A percentile compares a stretch with the other conserved stretches of the same genome.
These are phyloP conservation scores for Aspergillaceae sp. DNA, from an alignment of 2,329 filamentous ascomycete species.

Conservation along the genomic window DNA sequence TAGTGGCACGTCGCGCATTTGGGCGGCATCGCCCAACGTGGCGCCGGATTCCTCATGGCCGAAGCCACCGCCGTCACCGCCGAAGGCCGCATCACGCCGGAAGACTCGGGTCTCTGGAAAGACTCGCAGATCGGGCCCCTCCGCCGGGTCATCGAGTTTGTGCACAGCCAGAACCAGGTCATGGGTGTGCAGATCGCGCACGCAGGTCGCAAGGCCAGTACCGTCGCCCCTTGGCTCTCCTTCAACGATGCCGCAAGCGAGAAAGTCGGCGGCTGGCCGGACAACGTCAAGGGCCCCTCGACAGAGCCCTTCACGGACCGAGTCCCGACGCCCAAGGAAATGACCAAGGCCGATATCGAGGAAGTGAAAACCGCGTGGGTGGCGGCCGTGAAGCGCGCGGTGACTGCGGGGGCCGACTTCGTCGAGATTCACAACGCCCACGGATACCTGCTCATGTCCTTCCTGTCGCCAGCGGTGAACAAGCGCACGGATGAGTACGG, in stretches of 20 bases:
- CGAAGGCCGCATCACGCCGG: slow-evolving; percentile 72
- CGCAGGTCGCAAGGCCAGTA: slow-evolving; percentile 59
- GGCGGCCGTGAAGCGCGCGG: slow-evolving; percentile 49
- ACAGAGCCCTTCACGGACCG: slow-evolving; percentile 54
- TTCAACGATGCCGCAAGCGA: slow-evolving; percentile 34
- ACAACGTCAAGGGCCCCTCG: slow-evolving; percentile 49
- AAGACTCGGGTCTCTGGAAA: slow-evolving; percentile 58
- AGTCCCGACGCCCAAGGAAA: slow-evolving; percentile 55
- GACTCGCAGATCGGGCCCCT: slow-evolving; percentile 71
- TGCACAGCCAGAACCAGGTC: slow-evolving; percentile 68
- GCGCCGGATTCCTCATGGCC: slow-evolving; percentile 63
- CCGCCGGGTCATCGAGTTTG: slow-evolving; percentile 61
- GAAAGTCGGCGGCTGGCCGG: slow-evolving; percentile 47
- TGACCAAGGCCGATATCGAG: slow-evolving; percentile 62
- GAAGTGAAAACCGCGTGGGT: slow-evolving; percentile 55
- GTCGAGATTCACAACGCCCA: slow-evolving; percentile 77
- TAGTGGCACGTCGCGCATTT: slow-evolving; percentile 79
- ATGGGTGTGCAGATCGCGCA: slow-evolving; percentile 75
- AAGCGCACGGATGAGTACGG: slow-evolving; percentile 52
- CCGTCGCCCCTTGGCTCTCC: slow-evolving; percentile 45
- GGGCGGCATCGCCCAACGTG: slow-evolving; percentile 67
- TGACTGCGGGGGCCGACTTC: slow-evolving; percentile 64
- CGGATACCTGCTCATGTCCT: slow-evolving; percentile 64
- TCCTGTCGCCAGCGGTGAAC: slow-evolving; percentile 63
- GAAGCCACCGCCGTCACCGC: slow-evolving; percentile 70